Base-by-base conservation (phyloP, 495 filamentous ascomycete species). In the Astrothelium subdiscretum region DNA sequence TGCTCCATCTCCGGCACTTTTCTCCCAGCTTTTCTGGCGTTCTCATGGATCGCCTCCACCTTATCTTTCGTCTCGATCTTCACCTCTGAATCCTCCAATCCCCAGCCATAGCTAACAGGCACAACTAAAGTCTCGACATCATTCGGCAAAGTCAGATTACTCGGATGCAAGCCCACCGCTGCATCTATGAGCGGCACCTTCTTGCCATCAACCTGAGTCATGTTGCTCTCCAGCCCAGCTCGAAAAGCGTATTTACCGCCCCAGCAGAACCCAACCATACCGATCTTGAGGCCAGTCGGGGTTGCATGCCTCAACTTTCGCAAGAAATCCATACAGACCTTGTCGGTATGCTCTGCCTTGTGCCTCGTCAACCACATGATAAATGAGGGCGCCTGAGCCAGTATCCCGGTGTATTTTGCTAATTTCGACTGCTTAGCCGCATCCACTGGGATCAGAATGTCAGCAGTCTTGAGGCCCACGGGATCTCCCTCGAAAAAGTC, bases 221-320 rank as follows among this genome's bases (percentile, higher is more conserved):
- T 69, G 54, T 73, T 74, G 20, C 61, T 60, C 58, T 70, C 70
- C 32, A 66, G 58, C 40, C 65, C 70, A 0, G 70, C 68, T 26
- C 69, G 69, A 52, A 76, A 65, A 15, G 75, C 73, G 64, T 77
- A 78, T 62, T 67, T 62, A 4, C 72, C 76, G 22, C 75, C 76
- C 76, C 75, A 78, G 67, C 74, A 78, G 52, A 77, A 74, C 2
- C 76, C 75, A 42, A 76, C 65, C 32, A 74, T 73, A 12, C 74
- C 76, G n/a, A 77, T 71, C 65, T 74, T 76, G 44, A 68, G 52
- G 4, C 67, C 73, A 4, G 63, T 63, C 2, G 71, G 69, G 18
- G 66, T 73, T 31, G 60, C 69, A 42, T 71, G 69, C 44, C 70
- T 32, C 60, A 72, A 43, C 32, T 32, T 43, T 24, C 38, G 38